phyloP scores from a whole-genome alignment of 139 green algal species.

The Coccomyxa sp. region DNA sequence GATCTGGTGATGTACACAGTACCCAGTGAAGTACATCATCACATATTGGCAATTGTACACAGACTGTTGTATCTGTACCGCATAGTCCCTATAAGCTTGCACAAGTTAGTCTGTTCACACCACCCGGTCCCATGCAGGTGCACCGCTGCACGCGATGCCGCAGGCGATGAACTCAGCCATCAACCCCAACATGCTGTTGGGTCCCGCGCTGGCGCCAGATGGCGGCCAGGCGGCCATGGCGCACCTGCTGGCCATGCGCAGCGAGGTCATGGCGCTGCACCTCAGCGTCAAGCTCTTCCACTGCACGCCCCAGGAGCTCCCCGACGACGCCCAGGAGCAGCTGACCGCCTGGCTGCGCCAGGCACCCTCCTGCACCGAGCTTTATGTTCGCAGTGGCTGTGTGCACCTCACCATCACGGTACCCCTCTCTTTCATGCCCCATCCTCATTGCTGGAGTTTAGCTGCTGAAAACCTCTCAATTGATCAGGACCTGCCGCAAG shows the following conservation, averaged over 20 bases:
- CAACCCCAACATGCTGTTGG: too few species aligned
- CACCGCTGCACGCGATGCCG: too few species aligned
- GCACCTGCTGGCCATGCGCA: neutral
- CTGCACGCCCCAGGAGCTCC: slow-evolving; percentile 65
- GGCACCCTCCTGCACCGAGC: slow-evolving; percentile 41
- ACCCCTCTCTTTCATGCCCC: neutral
- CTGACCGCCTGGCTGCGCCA: slow-evolving; percentile 24
- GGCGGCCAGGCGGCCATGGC: neutral
- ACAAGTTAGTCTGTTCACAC: too few species aligned
- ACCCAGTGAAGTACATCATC: too few species aligned
- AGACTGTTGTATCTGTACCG: too few species aligned
- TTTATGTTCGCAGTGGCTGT: neutral
- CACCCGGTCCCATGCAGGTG: neutral
- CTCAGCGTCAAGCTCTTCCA: slow-evolving; percentile 78
- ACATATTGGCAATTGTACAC: too few species aligned
- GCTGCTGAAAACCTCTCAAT: too few species aligned
- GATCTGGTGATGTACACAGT: too few species aligned
- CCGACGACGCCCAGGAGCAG: slow-evolving; percentile 38
- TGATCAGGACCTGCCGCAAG: too few species aligned
- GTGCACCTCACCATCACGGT: neutral
- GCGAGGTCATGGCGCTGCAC: slow-evolving; percentile 3
- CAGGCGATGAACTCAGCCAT: neutral
- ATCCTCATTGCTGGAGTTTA: neutral
- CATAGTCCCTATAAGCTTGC: too few species aligned
- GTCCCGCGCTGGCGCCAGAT: too few species aligned